Conservation (phyloP, 306 rosid genomes). For the Calophaca sinica region DNA sequence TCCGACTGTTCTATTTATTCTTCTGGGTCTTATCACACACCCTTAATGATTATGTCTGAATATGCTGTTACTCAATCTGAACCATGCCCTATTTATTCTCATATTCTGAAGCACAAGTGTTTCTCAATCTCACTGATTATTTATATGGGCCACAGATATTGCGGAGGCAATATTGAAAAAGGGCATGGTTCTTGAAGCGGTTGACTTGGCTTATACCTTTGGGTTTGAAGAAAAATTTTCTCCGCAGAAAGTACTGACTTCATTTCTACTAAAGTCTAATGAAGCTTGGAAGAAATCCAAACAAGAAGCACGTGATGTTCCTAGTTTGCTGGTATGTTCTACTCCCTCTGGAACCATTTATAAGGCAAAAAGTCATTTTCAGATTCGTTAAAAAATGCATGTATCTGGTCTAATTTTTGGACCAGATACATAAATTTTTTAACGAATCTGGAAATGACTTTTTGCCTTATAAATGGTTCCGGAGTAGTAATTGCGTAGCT, state of each 20-base stretch:
- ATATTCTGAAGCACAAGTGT: slow-evolving; percentile 17
- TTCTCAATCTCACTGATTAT: slow-evolving; percentile 9
- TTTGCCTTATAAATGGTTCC: no score
- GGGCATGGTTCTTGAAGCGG: slow-evolving; percentile 53
- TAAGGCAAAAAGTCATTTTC: no score
- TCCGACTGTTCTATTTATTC: slow-evolving; percentile 28
- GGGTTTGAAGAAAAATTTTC: slow-evolving; percentile 62
- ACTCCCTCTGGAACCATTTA: no score
- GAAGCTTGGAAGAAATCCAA: slow-evolving; percentile 61
- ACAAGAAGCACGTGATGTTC: slow-evolving; percentile 45
- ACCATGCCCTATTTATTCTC: no score
- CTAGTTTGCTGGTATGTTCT: slow-evolving; percentile 55
- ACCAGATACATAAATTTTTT: no score
- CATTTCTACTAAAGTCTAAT: slow-evolving; percentile 61
- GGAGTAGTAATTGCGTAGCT: slow-evolving; percentile 15
- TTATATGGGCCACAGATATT: slow-evolving; percentile 52
- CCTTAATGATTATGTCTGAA: slow-evolving; percentile 27
- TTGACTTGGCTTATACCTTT: slow-evolving; percentile 65
- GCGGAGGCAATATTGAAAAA: slow-evolving; percentile 55
- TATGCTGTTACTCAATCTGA: slow-evolving; percentile 36
- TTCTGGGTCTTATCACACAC: neutral
- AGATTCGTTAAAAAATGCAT: no score
- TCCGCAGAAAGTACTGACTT: slow-evolving; percentile 51
- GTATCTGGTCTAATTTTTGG: no score
- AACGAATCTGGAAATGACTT: no score